These are phyloP conservation scores for Kwoniella shivajii DNA, from an alignment of 1,284 basidiomycete genomes.

Conservation along the genomic window DNA sequence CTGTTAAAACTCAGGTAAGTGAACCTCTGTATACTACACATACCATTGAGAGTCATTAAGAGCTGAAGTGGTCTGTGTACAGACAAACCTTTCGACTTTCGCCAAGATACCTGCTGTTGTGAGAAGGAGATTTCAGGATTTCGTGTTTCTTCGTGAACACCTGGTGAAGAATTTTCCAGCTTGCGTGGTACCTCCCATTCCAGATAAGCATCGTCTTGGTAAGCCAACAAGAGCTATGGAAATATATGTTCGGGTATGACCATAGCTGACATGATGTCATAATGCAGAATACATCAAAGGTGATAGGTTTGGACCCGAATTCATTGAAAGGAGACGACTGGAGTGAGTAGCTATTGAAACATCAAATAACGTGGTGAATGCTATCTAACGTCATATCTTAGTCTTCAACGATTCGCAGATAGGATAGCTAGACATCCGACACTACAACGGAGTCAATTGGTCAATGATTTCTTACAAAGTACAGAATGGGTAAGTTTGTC, in stretches of 20 bases:
- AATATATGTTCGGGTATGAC: background rate
- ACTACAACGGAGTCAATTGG: constrained; percentile 84
- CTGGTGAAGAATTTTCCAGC: constrained; percentile 92
- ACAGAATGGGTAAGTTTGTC: constrained; percentile 84
- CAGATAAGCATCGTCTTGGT: constrained; percentile 96
- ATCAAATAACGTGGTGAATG: too few relatives aligned
- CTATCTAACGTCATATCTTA: constrained; percentile 55
- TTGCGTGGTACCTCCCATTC: constrained; percentile 91
- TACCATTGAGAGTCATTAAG: background rate
- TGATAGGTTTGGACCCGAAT: constrained; percentile 94
- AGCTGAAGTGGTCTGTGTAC: background rate
- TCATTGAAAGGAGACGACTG: constrained; percentile 85
- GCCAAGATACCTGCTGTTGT: constrained; percentile 64
- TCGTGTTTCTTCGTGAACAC: constrained; percentile 88
- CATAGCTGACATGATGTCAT: background rate
- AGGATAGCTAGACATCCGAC: constrained; percentile 90
- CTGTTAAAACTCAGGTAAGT: constrained; percentile 82
- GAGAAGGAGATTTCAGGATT: constrained; percentile 93
- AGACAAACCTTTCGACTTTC: constrained; percentile 51
- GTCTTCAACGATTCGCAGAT: constrained; percentile 89
- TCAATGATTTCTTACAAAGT: constrained; percentile 91
- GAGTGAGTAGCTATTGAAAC: constrained; percentile 81
- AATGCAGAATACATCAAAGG: constrained; percentile 89
- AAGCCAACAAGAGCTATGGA: constrained; percentile 40
- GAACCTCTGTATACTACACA: background rate